A percentile compares a stretch with the other conserved stretches of the same genome.
Conservation (phyloP, 495 filamentous ascomycete species). For the Letharia lupina region DNA sequence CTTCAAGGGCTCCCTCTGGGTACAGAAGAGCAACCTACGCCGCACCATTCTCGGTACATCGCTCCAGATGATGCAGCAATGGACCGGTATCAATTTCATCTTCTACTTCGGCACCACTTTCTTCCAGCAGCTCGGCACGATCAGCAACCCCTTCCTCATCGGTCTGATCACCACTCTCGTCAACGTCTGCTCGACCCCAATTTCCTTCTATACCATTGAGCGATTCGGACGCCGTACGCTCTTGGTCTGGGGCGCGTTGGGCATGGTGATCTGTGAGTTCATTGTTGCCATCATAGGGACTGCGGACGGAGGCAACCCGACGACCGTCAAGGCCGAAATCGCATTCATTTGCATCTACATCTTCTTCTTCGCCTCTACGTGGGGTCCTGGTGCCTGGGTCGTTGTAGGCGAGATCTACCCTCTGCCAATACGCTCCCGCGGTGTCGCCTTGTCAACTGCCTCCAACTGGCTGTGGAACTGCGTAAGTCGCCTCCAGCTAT, state of each 20-base stretch:
- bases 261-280: conserved; percentile 63
- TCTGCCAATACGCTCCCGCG: conserved; percentile 65
- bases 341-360: conserved; percentile 79
- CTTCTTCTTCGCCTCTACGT: conserved; percentile 72
- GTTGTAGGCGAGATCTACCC: conserved; percentile 78
- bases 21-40: conserved; percentile 48
- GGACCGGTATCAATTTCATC: conserved; percentile 39
- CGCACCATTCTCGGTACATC: conserved; percentile 59
- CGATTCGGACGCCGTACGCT: conserved; percentile 60
- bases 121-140: conserved; percentile 52
- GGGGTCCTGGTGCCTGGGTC: conserved; percentile 75
- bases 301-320: conserved; percentile 36
- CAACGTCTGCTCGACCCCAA: conserved; percentile 65
- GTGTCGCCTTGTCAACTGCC: conserved; percentile 66
- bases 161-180: conserved; percentile 64
- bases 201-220: conserved; percentile 63
- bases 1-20: conserved; percentile 52
- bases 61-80: conserved; percentile 68
- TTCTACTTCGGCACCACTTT: conserved; percentile 65
- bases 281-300: conserved; percentile 59
- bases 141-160: conserved; percentile 58
- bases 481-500: conserved; percentile 18
- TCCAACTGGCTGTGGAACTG: conserved; percentile 80
- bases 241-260: conserved; percentile 57
- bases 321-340: conserved; percentile 46